These are phyloP conservation scores for Arachis hypogaea DNA, from an alignment of 306 rosid genomes.

Conservation along the genomic window DNA sequence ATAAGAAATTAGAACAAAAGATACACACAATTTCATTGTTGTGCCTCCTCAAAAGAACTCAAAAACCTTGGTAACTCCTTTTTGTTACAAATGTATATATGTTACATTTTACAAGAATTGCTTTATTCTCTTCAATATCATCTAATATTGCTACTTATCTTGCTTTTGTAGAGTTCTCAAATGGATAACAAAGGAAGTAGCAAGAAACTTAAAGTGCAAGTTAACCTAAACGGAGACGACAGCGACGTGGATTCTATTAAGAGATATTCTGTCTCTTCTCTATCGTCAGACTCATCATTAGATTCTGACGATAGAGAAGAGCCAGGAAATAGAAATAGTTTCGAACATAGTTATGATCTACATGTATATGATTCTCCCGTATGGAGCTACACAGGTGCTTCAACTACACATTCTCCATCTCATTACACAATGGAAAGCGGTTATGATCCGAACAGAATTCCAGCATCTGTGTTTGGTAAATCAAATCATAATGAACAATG, in stretches of 20 bases:
- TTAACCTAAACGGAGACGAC: slow-evolving; percentile 39
- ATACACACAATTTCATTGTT: not conserved
- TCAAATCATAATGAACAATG: slow-evolving; percentile 54
- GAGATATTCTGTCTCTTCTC: slow-evolving; percentile 33
- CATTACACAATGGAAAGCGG: slow-evolving; percentile 34
- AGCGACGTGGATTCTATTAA: not conserved
- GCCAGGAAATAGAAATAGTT: slow-evolving; percentile 3
- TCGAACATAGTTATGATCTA: slow-evolving; percentile 20
- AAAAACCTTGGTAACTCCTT: slow-evolving; percentile 10
- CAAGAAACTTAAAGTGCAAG: slow-evolving; percentile 45
- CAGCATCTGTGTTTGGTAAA: slow-evolving; percentile 50
- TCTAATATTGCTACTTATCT: slow-evolving; percentile 25
- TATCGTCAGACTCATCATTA: slow-evolving; percentile 42
- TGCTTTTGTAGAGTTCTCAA: slow-evolving; percentile 28
- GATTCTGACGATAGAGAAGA: slow-evolving; percentile 24
- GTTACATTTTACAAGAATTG: not conserved
- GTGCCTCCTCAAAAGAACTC: not conserved
- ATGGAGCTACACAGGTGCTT: slow-evolving; percentile 48
- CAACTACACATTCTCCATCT: slow-evolving; percentile 43
- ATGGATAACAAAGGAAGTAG: slow-evolving; percentile 39
- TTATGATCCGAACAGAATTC: slow-evolving; percentile 67
- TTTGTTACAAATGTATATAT: not conserved
- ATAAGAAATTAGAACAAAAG: no score
- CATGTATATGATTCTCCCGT: slow-evolving; percentile 37
- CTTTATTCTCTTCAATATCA: not conserved